phyloP scores from a whole-genome alignment of 225 moss, liverwort and hornwort genomes.

The Physcomitrium patens region DNA sequence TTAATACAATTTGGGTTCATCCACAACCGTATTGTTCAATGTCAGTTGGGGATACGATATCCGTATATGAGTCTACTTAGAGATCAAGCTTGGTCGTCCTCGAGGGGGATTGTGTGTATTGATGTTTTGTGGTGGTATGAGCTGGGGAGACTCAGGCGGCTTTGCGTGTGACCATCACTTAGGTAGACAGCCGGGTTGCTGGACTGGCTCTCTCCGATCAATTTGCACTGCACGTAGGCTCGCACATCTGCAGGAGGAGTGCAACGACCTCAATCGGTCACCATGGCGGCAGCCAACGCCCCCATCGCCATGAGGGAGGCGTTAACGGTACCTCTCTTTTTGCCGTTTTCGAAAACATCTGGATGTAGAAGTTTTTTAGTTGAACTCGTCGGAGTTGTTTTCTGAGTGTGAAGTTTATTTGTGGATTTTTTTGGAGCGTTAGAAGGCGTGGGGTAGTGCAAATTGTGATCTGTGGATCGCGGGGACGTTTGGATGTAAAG shows the following conservation, averaged over 20 bases:
- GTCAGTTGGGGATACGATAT: too few species aligned
- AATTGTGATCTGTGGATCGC: conserved; percentile 30
- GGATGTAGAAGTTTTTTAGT: background rate
- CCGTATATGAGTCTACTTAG: background rate
- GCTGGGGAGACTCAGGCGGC: background rate
- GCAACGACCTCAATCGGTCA: conserved; percentile 31
- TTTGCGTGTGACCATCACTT: background rate
- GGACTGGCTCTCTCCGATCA: conserved; percentile 14
- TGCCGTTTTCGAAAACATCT: background rate
- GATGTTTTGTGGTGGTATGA: conserved; percentile 6
- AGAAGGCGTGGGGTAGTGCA: background rate
- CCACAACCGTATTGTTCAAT: too few species aligned
- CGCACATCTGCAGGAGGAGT: background rate
- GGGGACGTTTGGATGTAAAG: background rate
- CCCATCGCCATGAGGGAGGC: conserved; percentile 99
- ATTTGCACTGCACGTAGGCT: conserved; percentile 13
- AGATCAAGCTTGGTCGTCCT: conserved; percentile 3
- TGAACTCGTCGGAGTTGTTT: background rate
- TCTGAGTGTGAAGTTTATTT: background rate
- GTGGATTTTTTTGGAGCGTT: background rate
- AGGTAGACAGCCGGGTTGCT: conserved; percentile 20
- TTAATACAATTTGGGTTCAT: too few species aligned
- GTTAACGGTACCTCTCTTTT: conserved; percentile 66
- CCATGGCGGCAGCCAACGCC: conserved; percentile 99
- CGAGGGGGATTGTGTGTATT: background rate